Evolutionary conservation across 768 basidiomycete genomes (phyloP), one percentile per base, ranked within the genome.

Genomic region (Ramaria sp.): DNA sequence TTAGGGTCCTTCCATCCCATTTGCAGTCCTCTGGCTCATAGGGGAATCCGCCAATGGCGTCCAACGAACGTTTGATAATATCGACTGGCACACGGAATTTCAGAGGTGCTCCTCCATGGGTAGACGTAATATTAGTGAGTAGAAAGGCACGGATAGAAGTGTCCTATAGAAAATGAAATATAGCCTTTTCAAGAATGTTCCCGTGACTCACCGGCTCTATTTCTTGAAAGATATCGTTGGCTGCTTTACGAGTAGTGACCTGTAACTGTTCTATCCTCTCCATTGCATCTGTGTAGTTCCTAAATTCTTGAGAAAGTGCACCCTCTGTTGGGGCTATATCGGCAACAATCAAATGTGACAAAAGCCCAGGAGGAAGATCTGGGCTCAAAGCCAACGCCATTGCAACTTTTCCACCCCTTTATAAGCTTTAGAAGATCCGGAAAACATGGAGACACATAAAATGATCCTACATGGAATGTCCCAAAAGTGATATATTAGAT

Each of bases 371-470:
- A 0, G 75, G 73, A 0, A 75, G 70, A 6, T 70, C 64, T 5
- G 74, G 66, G 52, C 69, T 60, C 65, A 75, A 16, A 1, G 86
- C 85, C 15, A 83, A 69, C 0, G 81, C 63, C 85, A 88, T 87
- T 0, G 85, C 85, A 3, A 78, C 82, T 64, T 91, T 93, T 20
- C 88, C 91, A 49, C 91, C 91, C 88, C 88, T 91, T n/a, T 3
- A 5, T 48, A 22, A 25, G 22, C n/a, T 6, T 5, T 20, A 15
- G 20, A n/a, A n/a, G 12, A 41, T 37, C 12, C 20, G n/a, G 20
- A 30, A 20, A 36, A 24, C 16, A 12, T 50, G 30, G 16, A n/a
- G 3, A 37, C 13, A 22, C 18, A 30, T 47, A 34, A 22, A 25
- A 20, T 13, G 1, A 1, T 70, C 85, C 52, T 60, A 91, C 92